These are phyloP conservation scores for Wickerhamomyces pijperi DNA, from an alignment of 805 yeast species.

Conservation along the genomic window DNA sequence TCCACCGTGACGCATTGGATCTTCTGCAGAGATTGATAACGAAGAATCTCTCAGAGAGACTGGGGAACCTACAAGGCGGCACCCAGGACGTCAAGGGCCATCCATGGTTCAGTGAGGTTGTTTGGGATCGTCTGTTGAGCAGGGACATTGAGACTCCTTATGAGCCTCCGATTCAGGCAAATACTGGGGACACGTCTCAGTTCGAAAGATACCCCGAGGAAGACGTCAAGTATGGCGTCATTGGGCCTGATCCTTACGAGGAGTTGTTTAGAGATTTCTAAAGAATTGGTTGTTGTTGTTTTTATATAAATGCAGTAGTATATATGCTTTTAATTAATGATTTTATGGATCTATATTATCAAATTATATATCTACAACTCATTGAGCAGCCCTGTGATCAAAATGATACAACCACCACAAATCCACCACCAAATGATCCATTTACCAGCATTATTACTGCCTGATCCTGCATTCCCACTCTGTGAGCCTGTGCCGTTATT, in stretches of 20 bases:
- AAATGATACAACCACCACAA: not conserved
- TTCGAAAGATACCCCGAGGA: conserved; percentile 79
- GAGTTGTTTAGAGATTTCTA: conserved; percentile 52
- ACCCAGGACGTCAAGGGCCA: conserved; percentile 78
- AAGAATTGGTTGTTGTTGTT: no score
- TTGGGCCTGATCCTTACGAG: conserved; percentile 63
- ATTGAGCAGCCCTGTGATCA: not conserved
- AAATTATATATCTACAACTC: not conserved
- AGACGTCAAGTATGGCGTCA: conserved; percentile 74
- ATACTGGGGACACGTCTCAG: conserved; percentile 87
- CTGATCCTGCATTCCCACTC: conserved; percentile 26
- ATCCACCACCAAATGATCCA: conserved; percentile 1
- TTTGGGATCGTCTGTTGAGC: conserved; percentile 79
- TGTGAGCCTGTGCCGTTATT: no score
- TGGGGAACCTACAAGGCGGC: conserved; percentile 81
- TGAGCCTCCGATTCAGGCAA: conserved; percentile 88
- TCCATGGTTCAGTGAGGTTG: conserved; percentile 86
- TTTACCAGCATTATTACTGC: conserved; percentile 11
- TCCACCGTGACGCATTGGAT: conserved; percentile 71
- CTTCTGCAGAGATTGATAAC: conserved; percentile 65
- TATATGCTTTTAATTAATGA: no score
- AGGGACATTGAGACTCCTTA: conserved; percentile 92
- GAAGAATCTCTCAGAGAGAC: conserved; percentile 70
- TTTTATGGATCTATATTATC: no score
- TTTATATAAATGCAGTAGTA: no score